These are phyloP conservation scores for Pogostemon cablin DNA, from an alignment of 257 asterid genomes.

Conservation along the genomic window DNA sequence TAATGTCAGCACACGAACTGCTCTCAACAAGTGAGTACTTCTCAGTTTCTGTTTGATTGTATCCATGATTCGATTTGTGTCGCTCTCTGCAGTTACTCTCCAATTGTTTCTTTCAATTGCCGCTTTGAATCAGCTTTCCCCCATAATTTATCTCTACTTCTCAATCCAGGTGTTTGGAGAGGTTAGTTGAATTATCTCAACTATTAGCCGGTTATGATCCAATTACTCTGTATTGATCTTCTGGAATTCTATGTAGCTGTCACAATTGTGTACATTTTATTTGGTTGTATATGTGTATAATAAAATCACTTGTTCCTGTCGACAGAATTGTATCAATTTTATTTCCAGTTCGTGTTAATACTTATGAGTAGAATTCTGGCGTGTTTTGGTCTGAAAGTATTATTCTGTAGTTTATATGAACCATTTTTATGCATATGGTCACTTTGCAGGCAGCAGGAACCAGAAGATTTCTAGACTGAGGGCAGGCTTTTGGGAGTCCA, in stretches of 20 bases:
- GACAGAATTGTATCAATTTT: conserved; percentile 2
- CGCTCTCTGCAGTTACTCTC: conserved; percentile 40
- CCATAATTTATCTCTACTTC: conserved; percentile 29
- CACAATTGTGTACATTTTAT: background rate
- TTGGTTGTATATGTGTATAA: background rate
- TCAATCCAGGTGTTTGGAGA: conserved; percentile 18
- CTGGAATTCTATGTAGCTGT: background rate
- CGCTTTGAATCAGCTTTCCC: conserved; percentile 34
- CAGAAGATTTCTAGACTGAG: conserved; percentile 54
- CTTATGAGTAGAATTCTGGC: background rate
- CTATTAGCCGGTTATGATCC: background rate
- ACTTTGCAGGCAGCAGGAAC: conserved; percentile 63
- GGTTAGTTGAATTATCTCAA: too few relatives aligned
- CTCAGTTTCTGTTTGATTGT: background rate
- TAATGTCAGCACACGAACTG: conserved; percentile 38
- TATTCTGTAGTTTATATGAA: background rate
- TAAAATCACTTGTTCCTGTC: background rate
- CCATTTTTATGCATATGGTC: conserved; percentile 2
- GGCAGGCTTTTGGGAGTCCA: conserved; percentile 91
- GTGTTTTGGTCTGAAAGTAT: background rate
- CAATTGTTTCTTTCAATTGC: conserved; percentile 35
- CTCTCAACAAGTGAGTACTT: conserved; percentile 38
- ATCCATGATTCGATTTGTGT: background rate
- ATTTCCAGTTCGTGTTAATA: background rate
- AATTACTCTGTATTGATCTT: background rate